Base-by-base conservation (phyloP, 208 protist species). In the Acanthamoeba healyi region DNA sequence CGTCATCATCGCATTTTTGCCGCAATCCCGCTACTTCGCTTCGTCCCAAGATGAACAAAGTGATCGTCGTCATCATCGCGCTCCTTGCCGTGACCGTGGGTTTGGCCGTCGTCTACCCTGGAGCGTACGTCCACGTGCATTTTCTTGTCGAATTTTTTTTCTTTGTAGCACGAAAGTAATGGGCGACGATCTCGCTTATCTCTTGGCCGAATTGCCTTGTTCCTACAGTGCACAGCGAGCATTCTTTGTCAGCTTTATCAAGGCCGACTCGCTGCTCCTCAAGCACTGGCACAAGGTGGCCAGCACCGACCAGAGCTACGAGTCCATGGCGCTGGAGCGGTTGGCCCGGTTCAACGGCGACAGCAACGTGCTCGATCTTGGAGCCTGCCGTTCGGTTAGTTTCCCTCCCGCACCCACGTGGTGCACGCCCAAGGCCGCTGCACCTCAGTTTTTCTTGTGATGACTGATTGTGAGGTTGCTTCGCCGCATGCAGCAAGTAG, bases 151-250 rank as follows among this genome's bases (percentile, higher is more conserved):
- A 24, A 63, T 12, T 63, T 32, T 9, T 24, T 63, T 7, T 29
- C 1, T 0, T 54, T 54, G 7, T 17, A n/a, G n/a, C n/a, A n/a
- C n/a, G n/a, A n/a, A n/a, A n/a, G n/a, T n/a, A n/a, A n/a, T n/a
- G n/a, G n/a, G n/a, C n/a, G n/a, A n/a, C n/a, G n/a, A n/a, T n/a
- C n/a, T n/a, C n/a, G n/a, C n/a, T n/a, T n/a, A n/a, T n/a, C n/a
- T n/a, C n/a, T n/a, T n/a, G n/a, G n/a, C n/a, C n/a, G n/a, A n/a
- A n/a, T n/a, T n/a, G n/a, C n/a, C n/a, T n/a, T n/a, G n/a, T n/a
- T n/a, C n/a, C n/a, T n/a, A 9, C 40, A 91, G 84, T 40, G 84
- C 84, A 1, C 86, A 92, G 86, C 36, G 44, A 51, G 56, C 38
- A 12, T 32, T 92, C n/a, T 74, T 92, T 29, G 36, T 26, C 12